Evolutionary conservation across 441 rosid genomes (phyloP), one percentile per base, ranked within the genome.

Genomic region (Gossypium schwendimanii): DNA sequence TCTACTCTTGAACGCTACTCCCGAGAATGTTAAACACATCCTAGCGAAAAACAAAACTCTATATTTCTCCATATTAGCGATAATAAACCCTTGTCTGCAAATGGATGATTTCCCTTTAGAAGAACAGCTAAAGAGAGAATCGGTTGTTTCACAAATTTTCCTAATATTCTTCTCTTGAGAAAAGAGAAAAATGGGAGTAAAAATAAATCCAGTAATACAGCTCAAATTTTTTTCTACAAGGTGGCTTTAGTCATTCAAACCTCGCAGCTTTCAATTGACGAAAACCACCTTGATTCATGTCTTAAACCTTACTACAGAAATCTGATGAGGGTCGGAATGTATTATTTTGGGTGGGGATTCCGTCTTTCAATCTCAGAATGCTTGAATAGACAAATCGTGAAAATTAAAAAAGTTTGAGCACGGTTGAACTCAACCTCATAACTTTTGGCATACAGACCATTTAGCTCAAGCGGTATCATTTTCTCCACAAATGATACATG

Each of bases 241-340:
- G 79, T 77, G 77, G 77, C 26, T 65, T 39, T 54, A 69, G 70
- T 79, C 77, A 76, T 76, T 63, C 73, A 14, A 23, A 63, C 55
- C 49, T 26, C 1, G 0, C 60, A 24, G 77, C 61, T 55, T 59
- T 71, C 24, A 57, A 77, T 62, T 62, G 82, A 78, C 69, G 33
- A 78, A 66, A 68, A 28, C 79, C 68, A 69, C 79, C 77, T 6
- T 20, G 63, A 65, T 9, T 21, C n/a, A 15, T 44, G 20, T 12
- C 11, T 23, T 55, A 55, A 18, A 55, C 28, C 60, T 55, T 55
- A 55, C 12, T 10, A 21, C 18, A 20, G 1, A 21, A 11, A 33
- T 33, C 39, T 6, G 39, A 33, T 33, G 39, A 6, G 9, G 39
- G 39, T 33, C 39, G 39, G 39, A 33, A 6, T 33, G 39, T 33